Evolutionary conservation across 2,329 filamentous ascomycete species (phyloP), one percentile per base, ranked within the genome.

Genomic region (Verticillium klebahnii): DNA sequence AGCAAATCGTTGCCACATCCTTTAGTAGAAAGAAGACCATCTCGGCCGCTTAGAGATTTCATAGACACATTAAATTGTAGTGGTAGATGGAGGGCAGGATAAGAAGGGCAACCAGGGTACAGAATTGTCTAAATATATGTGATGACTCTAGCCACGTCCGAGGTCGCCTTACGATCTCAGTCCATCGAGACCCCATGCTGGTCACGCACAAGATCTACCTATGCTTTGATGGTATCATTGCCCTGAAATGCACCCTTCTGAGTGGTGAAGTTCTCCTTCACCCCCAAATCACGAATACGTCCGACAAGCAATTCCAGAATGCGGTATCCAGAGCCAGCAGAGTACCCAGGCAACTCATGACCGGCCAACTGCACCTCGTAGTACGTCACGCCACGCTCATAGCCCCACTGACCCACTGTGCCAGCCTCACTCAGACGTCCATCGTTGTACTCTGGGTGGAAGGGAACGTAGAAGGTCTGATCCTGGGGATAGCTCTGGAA

Each of bases 401-500:
- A 52, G 5, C 58, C 60, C n/a, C 61, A 66, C 12, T 61, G 59
- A 4, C 66, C 66, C 15, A 64, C 59, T 2, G 62, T 45, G 2
- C 66, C 66, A 5, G 54, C 37, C 5, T 61, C 63, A 3, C 61
- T 62, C 0, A 60, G 15, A 1, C 57, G 55, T 15, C 66, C 66
- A 12, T 5, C 19, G 55, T 66, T 66, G 78, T 39, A 81, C 77
- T 9, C 69, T 67, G 56, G 37, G n/a, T 67, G 65, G 19, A 63
- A 59, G 0, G 65, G 65, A 0, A 60, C 61, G 34, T 62, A 65
- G 29, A 67, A 59, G 3, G 59, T 57, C 4, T 59, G 61, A 14
- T 58, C 57, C 14, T 45, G 32, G 0, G 86, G 86, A 0, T 75
- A 74, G 1, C 72, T 69, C 58, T 83, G 80, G 76, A 91, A 90